Evolutionary conservation across 371 early-diverging fungal genomes (phyloP), one percentile per base, ranked within the genome.

Genomic region (Nematocida sp.): DNA sequence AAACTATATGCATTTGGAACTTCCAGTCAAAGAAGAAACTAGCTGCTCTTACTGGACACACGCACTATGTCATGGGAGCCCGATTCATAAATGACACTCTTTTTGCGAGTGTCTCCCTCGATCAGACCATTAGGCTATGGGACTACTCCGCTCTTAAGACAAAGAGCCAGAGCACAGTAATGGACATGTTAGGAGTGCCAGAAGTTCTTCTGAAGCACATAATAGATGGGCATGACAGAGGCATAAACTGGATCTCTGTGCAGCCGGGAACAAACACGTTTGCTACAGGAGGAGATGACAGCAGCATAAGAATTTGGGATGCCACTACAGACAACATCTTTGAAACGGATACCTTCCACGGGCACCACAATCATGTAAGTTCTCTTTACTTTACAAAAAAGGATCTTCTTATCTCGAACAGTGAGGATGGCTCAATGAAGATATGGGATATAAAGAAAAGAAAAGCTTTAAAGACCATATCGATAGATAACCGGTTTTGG

Each of bases 41-140:
- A 59, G 91, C 93, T 40, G 90, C 93, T 50, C 86, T 97, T 56
- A 93, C 95, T 1, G 99, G 99, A 1, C 96, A 95, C 84, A 93
- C 92, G 79, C 95, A 97, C 84, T 99, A 97, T 84, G 95, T 97
- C n/a, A 97, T 97, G 97, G 88, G 89, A 66, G 96, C 94, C 1
- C 89, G 89, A 81, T 99, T 97, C 86, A 92, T 96, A 80, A 93
- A 93, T 47, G 94, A 96, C 81, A 94, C 93, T 79, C 92, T 94
- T 69, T 88, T 97, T 63, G 92, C 94, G 2, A 93, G 93, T 23
- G 94, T 94, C 1, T 92, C 92, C 3, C 86, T 97, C 82, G 98
- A 99, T 84, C 93, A 94, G 82, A 95, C 96, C 18, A 91, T 99
- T 0, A 87, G 98, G 40, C 90, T 97, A 2, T 97, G 99, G 99